Evolutionary conservation across 768 basidiomycete species (phyloP).

Genomic region (Plicaturopsis crispa): DNA sequence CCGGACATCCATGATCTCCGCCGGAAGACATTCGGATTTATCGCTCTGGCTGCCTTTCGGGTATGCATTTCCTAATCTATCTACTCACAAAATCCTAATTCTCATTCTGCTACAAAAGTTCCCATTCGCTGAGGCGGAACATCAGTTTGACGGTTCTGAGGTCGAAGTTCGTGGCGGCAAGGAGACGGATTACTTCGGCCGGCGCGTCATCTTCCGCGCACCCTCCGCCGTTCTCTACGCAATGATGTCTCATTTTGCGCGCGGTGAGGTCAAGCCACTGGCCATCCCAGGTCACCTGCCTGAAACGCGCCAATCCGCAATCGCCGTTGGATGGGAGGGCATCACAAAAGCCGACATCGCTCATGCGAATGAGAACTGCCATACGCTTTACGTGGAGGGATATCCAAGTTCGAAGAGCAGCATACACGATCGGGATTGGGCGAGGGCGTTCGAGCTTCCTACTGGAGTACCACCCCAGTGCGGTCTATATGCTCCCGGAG

Average conservation of each 20-base stretch:
- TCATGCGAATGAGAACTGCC: conserved; percentile 33
- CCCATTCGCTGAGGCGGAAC: conserved; percentile 26
- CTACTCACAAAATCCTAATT: not conserved
- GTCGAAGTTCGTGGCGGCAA: conserved; percentile 9
- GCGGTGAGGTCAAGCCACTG: conserved; percentile 26
- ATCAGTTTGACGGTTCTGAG: conserved; percentile 15
- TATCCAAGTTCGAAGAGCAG: conserved; percentile 16
- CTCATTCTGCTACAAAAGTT: conserved; percentile 3
- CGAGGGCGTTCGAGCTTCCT: conserved; percentile 13
- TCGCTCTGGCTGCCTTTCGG: conserved; percentile 12
- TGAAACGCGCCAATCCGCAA: conserved; percentile 26
- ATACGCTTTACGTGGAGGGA: conserved; percentile 29
- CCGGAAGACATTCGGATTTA: conserved; percentile 8
- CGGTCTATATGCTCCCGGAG: conserved; percentile 31
- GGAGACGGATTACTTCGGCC: conserved; percentile 47
- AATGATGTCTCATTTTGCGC: conserved; percentile 38
- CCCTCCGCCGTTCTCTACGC: conserved; percentile 41
- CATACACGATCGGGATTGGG: conserved; percentile 23
- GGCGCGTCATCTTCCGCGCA: conserved; percentile 20
- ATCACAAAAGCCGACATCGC: conserved; percentile 40
- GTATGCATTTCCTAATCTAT: conserved; percentile 2
- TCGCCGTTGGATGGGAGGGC: conserved; percentile 22
- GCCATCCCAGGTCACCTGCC: conserved; percentile 33
- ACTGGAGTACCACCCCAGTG: conserved; percentile 3
- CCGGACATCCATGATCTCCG: conserved; percentile 8